phyloP scores from a whole-genome alignment of 2,329 filamentous ascomycete genomes.

The Fusarium abutilonis region DNA sequence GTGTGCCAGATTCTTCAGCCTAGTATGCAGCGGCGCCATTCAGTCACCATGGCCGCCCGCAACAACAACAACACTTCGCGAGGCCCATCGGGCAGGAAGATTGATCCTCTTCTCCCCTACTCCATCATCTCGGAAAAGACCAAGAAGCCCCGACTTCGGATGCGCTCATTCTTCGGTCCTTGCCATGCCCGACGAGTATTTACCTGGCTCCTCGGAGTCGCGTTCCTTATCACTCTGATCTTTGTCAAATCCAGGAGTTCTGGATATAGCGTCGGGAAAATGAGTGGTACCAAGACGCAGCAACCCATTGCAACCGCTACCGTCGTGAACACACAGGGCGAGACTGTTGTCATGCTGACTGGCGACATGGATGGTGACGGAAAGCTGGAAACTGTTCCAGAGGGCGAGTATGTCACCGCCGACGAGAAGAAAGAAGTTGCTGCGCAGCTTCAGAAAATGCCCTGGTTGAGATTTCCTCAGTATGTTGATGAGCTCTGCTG shows the following conservation, averaged over 20 bases:
- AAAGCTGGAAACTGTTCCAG: conserved; percentile 40
- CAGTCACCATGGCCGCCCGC: conserved; percentile 50
- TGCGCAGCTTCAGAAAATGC: conserved; percentile 49
- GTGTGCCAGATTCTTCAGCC: conserved; percentile 36
- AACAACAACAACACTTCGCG: conserved; percentile 49
- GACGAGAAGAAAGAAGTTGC: conserved; percentile 46
- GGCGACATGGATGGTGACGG: conserved; percentile 46
- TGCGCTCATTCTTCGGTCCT: conserved; percentile 60
- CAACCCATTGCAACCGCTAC: conserved; percentile 43
- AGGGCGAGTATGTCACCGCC: conserved; percentile 44
- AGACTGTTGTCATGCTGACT: conserved; percentile 45
- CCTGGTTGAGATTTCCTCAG: conserved; percentile 55
- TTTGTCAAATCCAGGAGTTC: conserved; percentile 51
- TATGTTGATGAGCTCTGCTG: conserved; percentile 38
- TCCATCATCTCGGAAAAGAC: conserved; percentile 49
- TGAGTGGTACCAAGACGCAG: conserved; percentile 39
- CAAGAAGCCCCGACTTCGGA: conserved; percentile 50
- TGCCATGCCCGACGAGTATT: conserved; percentile 64
- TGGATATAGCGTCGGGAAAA: conserved; percentile 42
- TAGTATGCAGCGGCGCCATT: conserved; percentile 47
- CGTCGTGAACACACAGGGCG: conserved; percentile 42
- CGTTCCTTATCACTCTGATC: conserved; percentile 54
- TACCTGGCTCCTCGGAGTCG: conserved; percentile 58
- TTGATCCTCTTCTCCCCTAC: conserved; percentile 50
- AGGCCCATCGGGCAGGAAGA: conserved; percentile 45